These are phyloP conservation scores for Zygoascus ofunaensis DNA, from an alignment of 805 yeast species.

Conservation along the genomic window DNA sequence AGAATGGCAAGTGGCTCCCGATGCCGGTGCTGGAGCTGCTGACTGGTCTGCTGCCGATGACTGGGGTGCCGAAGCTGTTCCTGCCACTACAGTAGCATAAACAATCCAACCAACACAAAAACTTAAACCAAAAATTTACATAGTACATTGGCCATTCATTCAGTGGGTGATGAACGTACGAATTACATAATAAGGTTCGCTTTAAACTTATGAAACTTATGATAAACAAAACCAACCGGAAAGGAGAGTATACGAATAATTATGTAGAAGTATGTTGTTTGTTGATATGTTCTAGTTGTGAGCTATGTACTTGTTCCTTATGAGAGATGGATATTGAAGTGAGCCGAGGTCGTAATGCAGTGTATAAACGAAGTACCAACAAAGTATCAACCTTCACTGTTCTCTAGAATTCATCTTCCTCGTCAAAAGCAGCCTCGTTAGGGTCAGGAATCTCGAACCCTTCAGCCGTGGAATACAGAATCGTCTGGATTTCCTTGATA, in stretches of 20 bases:
- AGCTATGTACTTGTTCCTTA: too few relatives aligned
- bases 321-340: too few relatives aligned
- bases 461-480: slow-evolving; percentile 72
- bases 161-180: not conserved
- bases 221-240: slow-evolving; percentile 10
- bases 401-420: slow-evolving; percentile 3
- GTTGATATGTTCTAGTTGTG: too few relatives aligned
- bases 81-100: slow-evolving; percentile 22
- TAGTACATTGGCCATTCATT: not conserved
- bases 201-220: not conserved
- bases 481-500: slow-evolving; percentile 59
- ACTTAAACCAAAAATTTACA: not conserved
- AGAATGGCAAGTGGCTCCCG: slow-evolving; percentile 38
- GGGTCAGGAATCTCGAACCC: slow-evolving; percentile 59
- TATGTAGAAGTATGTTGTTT: too few relatives aligned
- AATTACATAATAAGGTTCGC: not conserved
- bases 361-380: too few relatives aligned
- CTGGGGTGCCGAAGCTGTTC: slow-evolving; percentile 37
- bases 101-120: slow-evolving; percentile 1
- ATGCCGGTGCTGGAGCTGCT: slow-evolving; percentile 45
- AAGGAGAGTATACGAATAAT: not conserved
- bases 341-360: too few relatives aligned
- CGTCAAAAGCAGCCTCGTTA: not conserved
- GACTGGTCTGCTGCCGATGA: slow-evolving; percentile 47
- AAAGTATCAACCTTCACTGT: too few relatives aligned